A percentile compares a stretch with the other conserved stretches of the same genome.
Evolutionary conservation across 495 filamentous ascomycete species (phyloP).

Genomic region (Monascus purpureus): DNA sequence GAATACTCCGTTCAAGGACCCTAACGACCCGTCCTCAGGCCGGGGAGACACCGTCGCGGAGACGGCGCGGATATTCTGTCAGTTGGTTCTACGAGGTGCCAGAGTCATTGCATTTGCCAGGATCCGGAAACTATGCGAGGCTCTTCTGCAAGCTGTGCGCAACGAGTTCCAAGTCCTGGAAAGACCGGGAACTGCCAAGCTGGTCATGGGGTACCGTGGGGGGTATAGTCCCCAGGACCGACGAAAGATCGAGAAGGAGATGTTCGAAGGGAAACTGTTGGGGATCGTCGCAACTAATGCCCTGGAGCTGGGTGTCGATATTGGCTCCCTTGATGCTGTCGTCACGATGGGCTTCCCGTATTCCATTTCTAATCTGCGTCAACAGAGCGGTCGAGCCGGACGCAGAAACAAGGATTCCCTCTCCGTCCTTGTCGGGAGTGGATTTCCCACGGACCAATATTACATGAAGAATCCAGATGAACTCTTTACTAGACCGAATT

Average conservation of each 20-base stretch:
- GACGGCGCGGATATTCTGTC: conserved; percentile 77
- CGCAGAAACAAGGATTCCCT: conserved; percentile 89
- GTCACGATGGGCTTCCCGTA: conserved; percentile 91
- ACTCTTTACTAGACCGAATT: conserved; percentile 89
- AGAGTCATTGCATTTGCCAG: conserved; percentile 90
- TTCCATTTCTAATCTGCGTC: conserved; percentile 82
- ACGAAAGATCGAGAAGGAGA: conserved; percentile 79
- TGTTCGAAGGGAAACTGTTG: conserved; percentile 91
- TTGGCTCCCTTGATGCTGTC: conserved; percentile 88
- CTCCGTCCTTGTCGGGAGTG: conserved; percentile 82
- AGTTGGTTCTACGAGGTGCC: conserved; percentile 77
- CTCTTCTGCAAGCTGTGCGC: conserved; percentile 66
- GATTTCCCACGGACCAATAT: conserved; percentile 83
- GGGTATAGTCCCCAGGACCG: conserved; percentile 94
- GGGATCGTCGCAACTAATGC: conserved; percentile 92
- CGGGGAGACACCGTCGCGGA: conserved; percentile 72
- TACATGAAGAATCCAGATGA: conserved; percentile 96
- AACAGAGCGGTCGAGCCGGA: conserved; percentile 90
- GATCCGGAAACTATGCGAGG: conserved; percentile 77
- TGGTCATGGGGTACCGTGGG: conserved; percentile 92
- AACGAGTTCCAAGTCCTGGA: conserved; percentile 60
- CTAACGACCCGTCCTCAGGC: conserved; percentile 71
- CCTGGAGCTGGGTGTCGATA: conserved; percentile 88
- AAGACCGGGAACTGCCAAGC: conserved; percentile 53
- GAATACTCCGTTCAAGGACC: conserved; percentile 95